phyloP scores from a whole-genome alignment of 2,329 filamentous ascomycete species.

The Fusarium goolgardi region DNA sequence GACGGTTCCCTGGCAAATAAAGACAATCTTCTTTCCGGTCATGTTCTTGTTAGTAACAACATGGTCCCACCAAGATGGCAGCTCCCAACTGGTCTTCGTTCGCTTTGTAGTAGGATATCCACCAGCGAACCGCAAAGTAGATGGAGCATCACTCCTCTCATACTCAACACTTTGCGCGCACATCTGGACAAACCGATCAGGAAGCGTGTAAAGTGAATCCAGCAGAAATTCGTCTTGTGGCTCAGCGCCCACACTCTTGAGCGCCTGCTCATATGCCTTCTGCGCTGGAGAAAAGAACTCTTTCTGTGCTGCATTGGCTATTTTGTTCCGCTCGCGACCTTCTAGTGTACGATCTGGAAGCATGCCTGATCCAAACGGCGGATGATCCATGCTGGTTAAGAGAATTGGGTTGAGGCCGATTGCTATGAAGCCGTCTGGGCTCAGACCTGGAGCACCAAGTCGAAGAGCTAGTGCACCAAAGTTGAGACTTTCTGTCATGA shows the following conservation, averaged over 20 bases:
- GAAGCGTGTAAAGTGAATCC: not conserved
- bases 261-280: not conserved
- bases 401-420: conserved; percentile 8
- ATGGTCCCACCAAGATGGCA: not conserved
- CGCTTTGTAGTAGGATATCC: not conserved
- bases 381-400: conserved; percentile 5
- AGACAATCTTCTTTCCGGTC: not conserved
- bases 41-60: not conserved
- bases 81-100: not conserved
- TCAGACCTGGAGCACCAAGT: not conserved
- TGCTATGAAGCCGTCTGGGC: conserved; percentile 5
- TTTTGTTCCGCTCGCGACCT: not conserved
- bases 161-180: conserved; percentile 8
- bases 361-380: conserved; percentile 10
- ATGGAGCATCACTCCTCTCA: not conserved
- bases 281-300: not conserved
- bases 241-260: not conserved
- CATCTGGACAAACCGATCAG: conserved; percentile 1
- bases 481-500: conserved; percentile 10
- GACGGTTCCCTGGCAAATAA: conserved; percentile 8
- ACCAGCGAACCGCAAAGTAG: conserved; percentile 1
- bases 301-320: not conserved
- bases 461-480: not conserved
- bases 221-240: not conserved
- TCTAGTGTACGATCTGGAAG: not conserved